phyloP scores from a whole-genome alignment of 2,329 filamentous ascomycete genomes.

The Alternaria sp. region DNA sequence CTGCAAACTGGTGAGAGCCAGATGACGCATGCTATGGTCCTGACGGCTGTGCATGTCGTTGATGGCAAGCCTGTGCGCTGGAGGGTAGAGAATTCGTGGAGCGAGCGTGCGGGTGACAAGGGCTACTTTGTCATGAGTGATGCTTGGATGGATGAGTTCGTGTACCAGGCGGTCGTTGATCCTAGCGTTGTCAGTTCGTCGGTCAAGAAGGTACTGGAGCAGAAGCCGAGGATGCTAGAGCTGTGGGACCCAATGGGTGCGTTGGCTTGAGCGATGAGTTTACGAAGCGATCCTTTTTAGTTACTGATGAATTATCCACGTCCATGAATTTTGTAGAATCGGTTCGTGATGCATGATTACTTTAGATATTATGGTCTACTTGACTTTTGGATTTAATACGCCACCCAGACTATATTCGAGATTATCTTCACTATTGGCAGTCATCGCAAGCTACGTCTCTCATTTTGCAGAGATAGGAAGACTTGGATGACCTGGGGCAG shows the following conservation, averaged over 20 bases:
- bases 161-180: conserved; percentile 87
- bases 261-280: conserved; percentile 60
- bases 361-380: background rate
- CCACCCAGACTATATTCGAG: background rate
- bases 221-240: conserved; percentile 69
- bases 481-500: background rate
- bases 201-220: conserved; percentile 73
- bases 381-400: background rate
- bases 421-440: background rate
- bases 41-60: conserved; percentile 83
- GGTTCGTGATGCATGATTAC: background rate
- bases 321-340: background rate
- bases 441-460: background rate
- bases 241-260: conserved; percentile 85
- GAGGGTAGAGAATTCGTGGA: conserved; percentile 91
- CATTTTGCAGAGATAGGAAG: background rate
- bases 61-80: conserved; percentile 75
- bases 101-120: conserved; percentile 71
- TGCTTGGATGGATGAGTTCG: conserved; percentile 70
- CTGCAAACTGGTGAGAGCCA: conserved; percentile 77
- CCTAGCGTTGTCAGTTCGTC: conserved; percentile 67
- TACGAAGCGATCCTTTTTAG: background rate
- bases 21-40: conserved; percentile 94
- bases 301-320: background rate
- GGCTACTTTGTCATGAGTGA: conserved; percentile 94